Evolutionary conservation across 441 rosid species (phyloP), one percentile per base, ranked within the genome.

Genomic region (Melastoma candidum): DNA sequence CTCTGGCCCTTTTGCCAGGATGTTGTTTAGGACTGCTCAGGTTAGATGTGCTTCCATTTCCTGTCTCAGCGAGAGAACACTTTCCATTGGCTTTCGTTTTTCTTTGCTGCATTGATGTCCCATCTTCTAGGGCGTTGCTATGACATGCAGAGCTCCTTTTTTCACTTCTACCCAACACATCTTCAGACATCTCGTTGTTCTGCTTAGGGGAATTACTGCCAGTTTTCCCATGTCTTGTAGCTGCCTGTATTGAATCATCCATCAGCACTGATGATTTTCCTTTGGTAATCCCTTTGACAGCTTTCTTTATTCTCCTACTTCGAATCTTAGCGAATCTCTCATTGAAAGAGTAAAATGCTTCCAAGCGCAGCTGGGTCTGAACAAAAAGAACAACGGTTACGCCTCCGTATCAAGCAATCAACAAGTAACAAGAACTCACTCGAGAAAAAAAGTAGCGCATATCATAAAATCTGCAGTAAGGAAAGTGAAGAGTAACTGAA

Each of bases 321-420:
- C 90, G 96, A 45, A 89, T 86, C 76, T 93, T 93, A 4, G 96
- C 97, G 76, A 93, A 93, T 73, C 85, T 84, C 73, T 93, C 97
- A 65, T 79, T 93, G 75, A 89, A 93, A 68, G 88, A 72, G 71
- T 93, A 93, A 71, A 89, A 93, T 64, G 99, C 99, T 75, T 93
- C 99, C 68, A 89, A 65, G 32, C 95, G 85, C 63, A 93, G 80
- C 86, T 87, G 99, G 66, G 93, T 93, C 99, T 93, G 67, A 32
- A 29, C 11, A 48, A 49, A 36, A 24, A 22, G 12, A 54, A 49
- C 32, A 68, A 54, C 13, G 58, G 59, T 1, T 12, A 51, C 17
- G 45, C 25, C 13, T 41, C 47, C 45, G 49, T 27, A 45, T 47
- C 52, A 12, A 14, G 63, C 25, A 22, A 26, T 44, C 22, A 48